A percentile compares a stretch with the other conserved stretches of the same genome.
Conservation (phyloP, 352 stramenopile species). For the Plasmopara halstedii region DNA sequence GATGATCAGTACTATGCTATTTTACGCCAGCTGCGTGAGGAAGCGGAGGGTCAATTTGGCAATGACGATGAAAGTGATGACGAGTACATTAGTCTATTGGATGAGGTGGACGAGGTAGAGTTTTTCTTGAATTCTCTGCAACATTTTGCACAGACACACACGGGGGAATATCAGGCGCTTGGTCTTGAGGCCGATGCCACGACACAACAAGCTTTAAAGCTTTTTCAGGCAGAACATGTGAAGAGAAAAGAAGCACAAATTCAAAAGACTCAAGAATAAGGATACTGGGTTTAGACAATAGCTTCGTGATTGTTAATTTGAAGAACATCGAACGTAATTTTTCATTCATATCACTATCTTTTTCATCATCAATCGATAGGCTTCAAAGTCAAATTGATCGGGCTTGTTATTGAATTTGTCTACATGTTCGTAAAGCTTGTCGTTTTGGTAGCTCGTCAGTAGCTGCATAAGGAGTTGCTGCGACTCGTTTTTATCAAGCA, state of each 20-base stretch:
- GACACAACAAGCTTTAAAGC: constrained; percentile 45
- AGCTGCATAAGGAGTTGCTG: constrained; percentile 56
- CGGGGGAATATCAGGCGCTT: constrained; percentile 49
- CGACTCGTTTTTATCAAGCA: constrained; percentile 81
- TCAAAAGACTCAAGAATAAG: constrained; percentile 20
- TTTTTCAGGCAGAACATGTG: constrained; percentile 48
- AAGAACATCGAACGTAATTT: neutral
- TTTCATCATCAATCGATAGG: constrained; percentile 51
- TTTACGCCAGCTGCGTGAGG: constrained; percentile 86
- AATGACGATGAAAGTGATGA: constrained; percentile 88
- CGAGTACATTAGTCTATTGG: constrained; percentile 88
- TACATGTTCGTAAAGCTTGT: constrained; percentile 60
- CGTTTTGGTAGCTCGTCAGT: constrained; percentile 57
- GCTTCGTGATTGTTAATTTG: neutral
- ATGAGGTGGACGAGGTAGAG: constrained; percentile 90
- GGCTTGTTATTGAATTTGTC: constrained; percentile 84
- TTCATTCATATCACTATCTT: neutral
- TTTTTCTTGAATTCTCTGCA: constrained; percentile 89
- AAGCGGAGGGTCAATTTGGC: constrained; percentile 66
- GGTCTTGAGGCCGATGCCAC: constrained; percentile 50
- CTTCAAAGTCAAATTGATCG: constrained; percentile 80
- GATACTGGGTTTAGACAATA: constrained; percentile 5
- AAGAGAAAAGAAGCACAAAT: constrained; percentile 37
- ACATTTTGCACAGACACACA: constrained; percentile 48
- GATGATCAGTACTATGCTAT: constrained; percentile 93